Evolutionary conservation across 768 basidiomycete genomes (phyloP).

Genomic region (Tulasnella sp.): DNA sequence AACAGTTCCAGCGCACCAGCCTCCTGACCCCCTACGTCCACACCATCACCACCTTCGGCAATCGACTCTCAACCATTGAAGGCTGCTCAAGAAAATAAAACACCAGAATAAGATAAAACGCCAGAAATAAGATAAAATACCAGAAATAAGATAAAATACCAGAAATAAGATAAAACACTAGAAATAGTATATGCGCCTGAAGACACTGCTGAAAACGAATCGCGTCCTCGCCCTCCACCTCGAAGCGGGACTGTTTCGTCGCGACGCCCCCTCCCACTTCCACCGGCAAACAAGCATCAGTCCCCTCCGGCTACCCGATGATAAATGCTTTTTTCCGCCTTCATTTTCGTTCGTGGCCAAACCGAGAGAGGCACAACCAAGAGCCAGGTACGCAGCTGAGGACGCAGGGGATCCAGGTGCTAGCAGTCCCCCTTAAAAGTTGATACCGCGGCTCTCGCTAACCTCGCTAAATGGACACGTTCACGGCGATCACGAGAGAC

Average conservation of each 20-base stretch:
- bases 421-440: neutral
- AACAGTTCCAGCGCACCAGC: no score
- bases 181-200: no score
- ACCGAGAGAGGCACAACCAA: slow-evolving; percentile 20
- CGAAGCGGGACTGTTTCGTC: neutral
- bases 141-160: no score
- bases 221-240: no score
- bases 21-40: no score
- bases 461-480: neutral
- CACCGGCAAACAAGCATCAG: neutral
- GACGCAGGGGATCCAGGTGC: neutral
- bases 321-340: neutral
- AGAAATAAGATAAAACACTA: no score
- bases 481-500: neutral
- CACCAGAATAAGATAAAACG: no score
- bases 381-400: slow-evolving; percentile 18
- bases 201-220: no score
- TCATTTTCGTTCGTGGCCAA: neutral
- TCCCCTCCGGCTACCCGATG: neutral
- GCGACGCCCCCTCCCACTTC: neutral
- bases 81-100: no score
- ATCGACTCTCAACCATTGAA: no score
- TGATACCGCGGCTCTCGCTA: neutral
- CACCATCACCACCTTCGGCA: no score
- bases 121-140: no score